A percentile compares a stretch with the other conserved stretches of the same genome.
Conservation (phyloP, 768 basidiomycete genomes). For the Saitozyma podzolica region DNA sequence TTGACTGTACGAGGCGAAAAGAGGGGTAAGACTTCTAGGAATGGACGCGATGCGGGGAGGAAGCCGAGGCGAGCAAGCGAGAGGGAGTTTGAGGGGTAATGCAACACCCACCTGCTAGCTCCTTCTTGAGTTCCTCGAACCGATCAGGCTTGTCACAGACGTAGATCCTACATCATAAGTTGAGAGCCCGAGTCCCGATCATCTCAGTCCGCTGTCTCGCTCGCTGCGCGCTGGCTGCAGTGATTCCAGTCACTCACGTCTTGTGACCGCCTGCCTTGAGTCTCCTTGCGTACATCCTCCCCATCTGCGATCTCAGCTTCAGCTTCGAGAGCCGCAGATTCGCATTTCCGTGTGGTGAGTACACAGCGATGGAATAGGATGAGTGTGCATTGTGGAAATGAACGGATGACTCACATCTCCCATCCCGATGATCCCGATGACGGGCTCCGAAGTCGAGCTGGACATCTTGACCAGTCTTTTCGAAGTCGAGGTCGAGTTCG, state of each 20-base stretch:
- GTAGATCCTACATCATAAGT: conserved; percentile 63
- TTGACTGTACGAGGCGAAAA: too few relatives aligned
- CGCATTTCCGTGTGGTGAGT: not conserved
- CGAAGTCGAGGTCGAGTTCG: too few relatives aligned
- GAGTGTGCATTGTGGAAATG: too few relatives aligned
- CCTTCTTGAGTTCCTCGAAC: conserved; percentile 63
- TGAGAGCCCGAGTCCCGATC: not conserved
- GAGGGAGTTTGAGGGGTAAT: too few relatives aligned
- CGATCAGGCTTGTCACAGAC: conserved; percentile 82
- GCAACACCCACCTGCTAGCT: conserved; percentile 62
- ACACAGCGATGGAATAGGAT: too few relatives aligned
- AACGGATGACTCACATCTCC: conserved; percentile 60
- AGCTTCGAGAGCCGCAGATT: not conserved
- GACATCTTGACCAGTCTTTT: too few relatives aligned
- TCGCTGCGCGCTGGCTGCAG: not conserved
- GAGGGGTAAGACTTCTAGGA: too few relatives aligned
- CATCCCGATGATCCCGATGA: conserved; percentile 91
- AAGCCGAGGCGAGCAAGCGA: too few relatives aligned
- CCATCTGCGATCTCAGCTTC: conserved; percentile 61
- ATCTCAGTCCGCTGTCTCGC: not conserved
- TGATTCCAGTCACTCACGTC: conserved; percentile 59
- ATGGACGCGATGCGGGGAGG: too few relatives aligned
- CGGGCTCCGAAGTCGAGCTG: conserved; percentile 8
- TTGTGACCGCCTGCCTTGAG: conserved; percentile 80
- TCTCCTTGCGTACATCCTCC: conserved; percentile 82